Percentiles rank a stretch among this genome's conserved stretches.
Conservation (phyloP, 1,139 yeast genomes). For the Geotrichum candidum region DNA sequence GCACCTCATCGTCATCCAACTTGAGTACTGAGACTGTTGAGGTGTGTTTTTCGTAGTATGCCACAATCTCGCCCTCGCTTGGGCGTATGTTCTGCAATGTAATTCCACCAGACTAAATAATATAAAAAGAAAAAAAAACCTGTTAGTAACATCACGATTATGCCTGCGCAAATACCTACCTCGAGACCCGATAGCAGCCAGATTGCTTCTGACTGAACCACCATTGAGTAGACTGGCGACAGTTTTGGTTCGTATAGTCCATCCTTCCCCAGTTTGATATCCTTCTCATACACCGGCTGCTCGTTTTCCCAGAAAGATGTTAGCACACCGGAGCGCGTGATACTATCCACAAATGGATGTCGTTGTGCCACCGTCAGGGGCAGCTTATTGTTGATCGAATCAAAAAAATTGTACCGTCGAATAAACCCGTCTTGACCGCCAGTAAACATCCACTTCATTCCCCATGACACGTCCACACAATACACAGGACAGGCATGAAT, state of each 20-base stretch:
- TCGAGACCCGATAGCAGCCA: constrained; percentile 83
- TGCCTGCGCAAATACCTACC: constrained; percentile 24
- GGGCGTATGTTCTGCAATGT: constrained; percentile 76
- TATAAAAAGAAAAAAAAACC: background rate
- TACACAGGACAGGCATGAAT: constrained; percentile 48
- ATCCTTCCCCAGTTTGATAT: constrained; percentile 41
- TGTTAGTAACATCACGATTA: background rate
- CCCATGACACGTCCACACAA: constrained; percentile 70
- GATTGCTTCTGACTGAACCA: constrained; percentile 71
- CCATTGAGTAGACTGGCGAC: constrained; percentile 84
- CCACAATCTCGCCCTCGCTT: constrained; percentile 75
- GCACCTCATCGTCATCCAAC: constrained; percentile 55
- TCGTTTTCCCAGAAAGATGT: constrained; percentile 94
- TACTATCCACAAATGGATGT: constrained; percentile 81
- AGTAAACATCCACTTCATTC: constrained; percentile 81
- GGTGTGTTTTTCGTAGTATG: constrained; percentile 66
- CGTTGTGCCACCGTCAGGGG: constrained; percentile 88
- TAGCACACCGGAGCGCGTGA: constrained; percentile 51
- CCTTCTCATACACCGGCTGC: constrained; percentile 57
- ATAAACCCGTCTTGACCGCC: constrained; percentile 98
- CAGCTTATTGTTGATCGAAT: constrained; percentile 81
- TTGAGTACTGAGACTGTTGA: constrained; percentile 69
- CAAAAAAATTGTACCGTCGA: constrained; percentile 78
- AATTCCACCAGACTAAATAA: constrained; percentile 58
- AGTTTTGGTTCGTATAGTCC: constrained; percentile 37